Evolutionary conservation across 2,329 filamentous ascomycete genomes (phyloP).

Genomic region (Thelonectria blattea): DNA sequence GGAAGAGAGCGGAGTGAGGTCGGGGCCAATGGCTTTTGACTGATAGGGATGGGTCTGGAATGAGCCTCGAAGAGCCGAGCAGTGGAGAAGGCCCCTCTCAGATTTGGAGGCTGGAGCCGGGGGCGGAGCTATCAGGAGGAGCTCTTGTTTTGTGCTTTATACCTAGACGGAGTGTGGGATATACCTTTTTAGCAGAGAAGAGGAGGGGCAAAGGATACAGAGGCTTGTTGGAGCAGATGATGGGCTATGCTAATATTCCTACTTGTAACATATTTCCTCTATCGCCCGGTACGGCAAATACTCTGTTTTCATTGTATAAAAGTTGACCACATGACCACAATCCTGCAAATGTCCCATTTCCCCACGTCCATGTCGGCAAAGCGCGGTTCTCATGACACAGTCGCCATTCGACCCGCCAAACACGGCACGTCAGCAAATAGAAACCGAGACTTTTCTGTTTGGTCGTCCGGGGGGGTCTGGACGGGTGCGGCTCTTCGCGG

Average conservation of each 20-base stretch:
- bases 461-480: not conserved
- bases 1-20: constrained; percentile 10
- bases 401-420: constrained; percentile 18
- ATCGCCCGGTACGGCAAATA: too few species aligned
- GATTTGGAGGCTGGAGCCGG: not conserved
- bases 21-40: constrained; percentile 4
- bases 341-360: constrained; percentile 13
- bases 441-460: not conserved
- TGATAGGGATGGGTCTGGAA: constrained; percentile 5
- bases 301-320: too few species aligned
- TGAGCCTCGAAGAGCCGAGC: constrained; percentile 16
- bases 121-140: constrained; percentile 2
- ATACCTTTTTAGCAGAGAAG: constrained; percentile 5
- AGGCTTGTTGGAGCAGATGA: not conserved
- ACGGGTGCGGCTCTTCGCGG: constrained; percentile 38
- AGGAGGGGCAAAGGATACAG: not conserved
- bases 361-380: constrained; percentile 35
- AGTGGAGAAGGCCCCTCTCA: constrained; percentile 1
- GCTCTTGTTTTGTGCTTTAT: not conserved
- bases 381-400: constrained; percentile 23
- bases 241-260: constrained; percentile 5
- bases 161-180: constrained; percentile 3
- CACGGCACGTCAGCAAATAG: constrained; percentile 5
- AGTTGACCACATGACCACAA: constrained; percentile 32
- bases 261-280: not conserved